These are phyloP conservation scores for Misopates orontium DNA, from an alignment of 257 asterid species.

Conservation along the genomic window DNA sequence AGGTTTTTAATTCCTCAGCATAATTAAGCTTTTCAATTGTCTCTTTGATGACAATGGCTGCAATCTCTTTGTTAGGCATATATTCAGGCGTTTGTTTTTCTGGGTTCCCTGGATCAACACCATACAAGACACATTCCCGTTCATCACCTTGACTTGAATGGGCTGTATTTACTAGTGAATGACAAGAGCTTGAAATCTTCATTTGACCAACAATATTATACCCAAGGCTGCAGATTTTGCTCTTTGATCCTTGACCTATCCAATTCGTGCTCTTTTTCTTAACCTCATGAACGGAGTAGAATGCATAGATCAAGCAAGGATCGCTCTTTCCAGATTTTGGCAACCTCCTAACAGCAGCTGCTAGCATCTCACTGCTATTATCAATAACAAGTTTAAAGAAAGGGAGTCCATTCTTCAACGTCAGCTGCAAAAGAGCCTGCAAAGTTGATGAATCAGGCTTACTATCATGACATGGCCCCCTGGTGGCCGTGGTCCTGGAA, in stretches of 20 bases:
- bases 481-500: conserved; percentile 30
- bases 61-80: conserved; percentile 61
- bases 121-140: conserved; percentile 68
- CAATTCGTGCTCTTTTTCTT: conserved; percentile 72
- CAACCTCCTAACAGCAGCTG: conserved; percentile 62
- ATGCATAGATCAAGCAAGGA: conserved; percentile 54
- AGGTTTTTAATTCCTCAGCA: conserved; percentile 28
- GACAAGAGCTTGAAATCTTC: conserved; percentile 52
- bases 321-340: conserved; percentile 51
- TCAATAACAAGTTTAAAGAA: conserved; percentile 76
- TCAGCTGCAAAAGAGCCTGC: conserved; percentile 80
- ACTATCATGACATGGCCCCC: conserved; percentile 40
- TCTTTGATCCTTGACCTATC: conserved; percentile 74
- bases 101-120: conserved; percentile 44
- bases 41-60: conserved; percentile 59
- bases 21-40: conserved; percentile 26
- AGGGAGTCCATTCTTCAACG: conserved; percentile 69
- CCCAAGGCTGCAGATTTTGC: conserved; percentile 57
- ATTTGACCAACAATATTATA: conserved; percentile 67
- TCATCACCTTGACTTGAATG: conserved; percentile 27
- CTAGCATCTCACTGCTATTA: conserved; percentile 70
- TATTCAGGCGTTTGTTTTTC: conserved; percentile 50
- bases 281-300: conserved; percentile 74
- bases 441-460: conserved; percentile 39
- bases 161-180: conserved; percentile 25